These are phyloP conservation scores for Coemansia sp. DNA, from an alignment of 192 early-diverging fungal genomes.

Conservation along the genomic window DNA sequence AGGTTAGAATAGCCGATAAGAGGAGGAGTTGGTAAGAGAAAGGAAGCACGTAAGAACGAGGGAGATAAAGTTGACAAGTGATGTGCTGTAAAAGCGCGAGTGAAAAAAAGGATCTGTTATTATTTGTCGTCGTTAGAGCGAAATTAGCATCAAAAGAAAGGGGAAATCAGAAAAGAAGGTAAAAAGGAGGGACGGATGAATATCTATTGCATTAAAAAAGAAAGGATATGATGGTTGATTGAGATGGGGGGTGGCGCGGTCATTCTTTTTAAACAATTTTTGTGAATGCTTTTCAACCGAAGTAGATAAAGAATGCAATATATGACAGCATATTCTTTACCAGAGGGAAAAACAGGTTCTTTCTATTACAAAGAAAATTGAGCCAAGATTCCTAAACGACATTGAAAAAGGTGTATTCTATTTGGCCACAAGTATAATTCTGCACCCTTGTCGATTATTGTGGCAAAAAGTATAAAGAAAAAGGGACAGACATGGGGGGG, in stretches of 20 bases:
- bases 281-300: too few species aligned
- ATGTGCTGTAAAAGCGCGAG: conserved; percentile 1
- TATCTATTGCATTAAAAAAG: not conserved
- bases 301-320: not conserved
- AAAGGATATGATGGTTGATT: not conserved
- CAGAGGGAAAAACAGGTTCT: not conserved
- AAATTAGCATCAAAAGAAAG: not conserved
- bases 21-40: not conserved
- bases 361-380: not conserved
- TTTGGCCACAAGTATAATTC: not conserved
- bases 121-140: not conserved
- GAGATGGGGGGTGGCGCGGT: not conserved
- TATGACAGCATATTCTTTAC: too few species aligned
- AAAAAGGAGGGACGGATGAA: not conserved
- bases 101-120: not conserved
- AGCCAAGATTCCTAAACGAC: not conserved
- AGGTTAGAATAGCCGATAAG: not conserved
- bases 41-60: not conserved
- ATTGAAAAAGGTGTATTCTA: too few species aligned
- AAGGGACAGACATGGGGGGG: not conserved
- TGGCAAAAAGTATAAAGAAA: too few species aligned
- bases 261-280: too few species aligned
- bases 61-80: not conserved
- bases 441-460: too few species aligned
- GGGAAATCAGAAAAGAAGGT: not conserved